Percentiles rank a stretch among this genome's conserved stretches.
phyloP scores from a whole-genome alignment of 2,329 filamentous ascomycete genomes.

The Fusarium sp. region DNA sequence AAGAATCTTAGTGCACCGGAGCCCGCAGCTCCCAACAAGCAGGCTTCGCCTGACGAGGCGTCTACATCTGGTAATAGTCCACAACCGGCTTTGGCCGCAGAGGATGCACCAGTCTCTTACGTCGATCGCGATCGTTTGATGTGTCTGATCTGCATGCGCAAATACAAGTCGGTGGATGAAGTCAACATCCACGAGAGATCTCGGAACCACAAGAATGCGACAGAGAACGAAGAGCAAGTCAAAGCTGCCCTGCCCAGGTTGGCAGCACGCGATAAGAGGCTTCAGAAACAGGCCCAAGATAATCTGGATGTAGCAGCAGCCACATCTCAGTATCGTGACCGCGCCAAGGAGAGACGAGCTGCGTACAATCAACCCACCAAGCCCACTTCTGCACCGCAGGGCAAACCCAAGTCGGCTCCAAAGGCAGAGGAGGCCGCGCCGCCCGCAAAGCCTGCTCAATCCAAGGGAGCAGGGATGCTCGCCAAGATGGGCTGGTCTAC shows the following conservation, averaged over 20 bases:
- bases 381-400: conserved; percentile 57
- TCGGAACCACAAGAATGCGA: conserved; percentile 59
- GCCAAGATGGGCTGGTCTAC: conserved; percentile 81
- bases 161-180: conserved; percentile 61
- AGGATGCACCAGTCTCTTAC: conserved; percentile 62
- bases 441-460: conserved; percentile 57
- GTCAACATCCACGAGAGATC: conserved; percentile 61
- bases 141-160: conserved; percentile 64
- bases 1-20: conserved; percentile 37
- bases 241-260: conserved; percentile 64
- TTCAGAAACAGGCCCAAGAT: conserved; percentile 51
- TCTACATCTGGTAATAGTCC: conserved; percentile 8
- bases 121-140: conserved; percentile 68
- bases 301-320: conserved; percentile 45
- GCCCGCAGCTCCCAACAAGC: conserved; percentile 17
- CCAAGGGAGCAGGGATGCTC: conserved; percentile 77
- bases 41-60: conserved; percentile 25
- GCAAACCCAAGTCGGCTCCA: conserved; percentile 52
- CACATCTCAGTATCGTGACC: conserved; percentile 70
- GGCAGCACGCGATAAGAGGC: conserved; percentile 57
- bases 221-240: conserved; percentile 58
- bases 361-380: conserved; percentile 74
- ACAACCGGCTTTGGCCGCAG: background rate
- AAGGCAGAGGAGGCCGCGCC: conserved; percentile 41
- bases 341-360: conserved; percentile 76